These are phyloP conservation scores for Phyllosticta ampelicida DNA, from an alignment of 2,329 filamentous ascomycete genomes.

Conservation along the genomic window DNA sequence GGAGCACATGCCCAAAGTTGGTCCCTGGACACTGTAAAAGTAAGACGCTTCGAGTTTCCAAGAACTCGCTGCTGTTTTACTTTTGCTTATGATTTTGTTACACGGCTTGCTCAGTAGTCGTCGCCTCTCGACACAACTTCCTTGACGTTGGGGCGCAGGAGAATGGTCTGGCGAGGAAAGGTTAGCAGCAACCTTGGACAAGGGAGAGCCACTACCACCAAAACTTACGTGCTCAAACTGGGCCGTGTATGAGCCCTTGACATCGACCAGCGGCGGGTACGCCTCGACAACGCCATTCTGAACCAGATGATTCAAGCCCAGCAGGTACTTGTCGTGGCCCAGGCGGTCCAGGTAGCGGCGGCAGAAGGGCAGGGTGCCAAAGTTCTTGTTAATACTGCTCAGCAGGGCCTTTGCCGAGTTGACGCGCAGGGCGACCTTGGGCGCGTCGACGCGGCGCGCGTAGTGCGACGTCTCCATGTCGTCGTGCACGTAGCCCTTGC, in stretches of 20 bases:
- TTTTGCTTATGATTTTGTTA: too few relatives aligned
- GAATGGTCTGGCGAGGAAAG: constrained; percentile 49
- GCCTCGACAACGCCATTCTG: constrained; percentile 74
- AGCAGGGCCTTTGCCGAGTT: constrained; percentile 76
- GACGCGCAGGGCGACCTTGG: constrained; percentile 64
- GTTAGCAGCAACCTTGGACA: not conserved
- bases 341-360: constrained; percentile 81
- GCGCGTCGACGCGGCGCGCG: constrained; percentile 60
- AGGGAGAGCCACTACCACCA: too few relatives aligned
- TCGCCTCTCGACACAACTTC: constrained; percentile 80
- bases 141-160: constrained; percentile 54
- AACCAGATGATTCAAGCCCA: constrained; percentile 82
- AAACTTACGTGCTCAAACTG: constrained; percentile 83
- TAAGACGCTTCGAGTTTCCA: too few relatives aligned
- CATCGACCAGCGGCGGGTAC: constrained; percentile 80
- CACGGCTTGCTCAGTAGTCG: constrained; percentile 51
- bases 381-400: constrained; percentile 91
- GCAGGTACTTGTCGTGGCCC: constrained; percentile 88
- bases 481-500: constrained; percentile 76
- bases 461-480: constrained; percentile 86
- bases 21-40: too few relatives aligned
- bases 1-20: too few relatives aligned
- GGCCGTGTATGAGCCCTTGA: constrained; percentile 89
- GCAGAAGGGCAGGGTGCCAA: constrained; percentile 85
- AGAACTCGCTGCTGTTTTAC: too few relatives aligned